Evolutionary conservation across 2,329 filamentous ascomycete genomes (phyloP), one percentile per base, ranked within the genome.

Genomic region (Zymoseptoria passerinii): DNA sequence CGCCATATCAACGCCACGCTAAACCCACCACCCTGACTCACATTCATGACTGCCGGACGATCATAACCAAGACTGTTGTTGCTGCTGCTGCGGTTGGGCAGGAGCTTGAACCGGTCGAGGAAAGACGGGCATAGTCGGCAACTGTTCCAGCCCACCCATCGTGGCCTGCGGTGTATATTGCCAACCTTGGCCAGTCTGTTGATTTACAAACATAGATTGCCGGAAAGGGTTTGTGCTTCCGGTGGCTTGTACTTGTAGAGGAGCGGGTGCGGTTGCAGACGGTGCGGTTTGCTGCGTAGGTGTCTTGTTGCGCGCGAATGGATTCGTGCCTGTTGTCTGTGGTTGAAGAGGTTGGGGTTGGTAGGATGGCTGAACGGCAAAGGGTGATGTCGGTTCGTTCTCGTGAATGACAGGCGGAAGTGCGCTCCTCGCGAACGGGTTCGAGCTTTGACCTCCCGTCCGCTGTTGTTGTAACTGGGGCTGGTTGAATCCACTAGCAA

Each of bases 141-240:
- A 69, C 63, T 88, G 84, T 70, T 96, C 89, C 56, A 94, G 71
- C 1, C 83, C 83, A 3, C 91, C 90, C 63, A 95, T 88, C 3
- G 94, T 92, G 8, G 87, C 83, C 68, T 89, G 84, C 64, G 87
- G 85, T 3, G 72, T 72, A 61, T 83, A 82, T 72, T 96, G 92
- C 90, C 94, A 97, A 1, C 90, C 90, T 73, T 89, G 81, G 0
- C 92, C 92, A 0, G 91, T 95, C 62, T 85, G 81, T 68, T 95
- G 91, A 70, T 95, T 94, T 55, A 95, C 86, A 72, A 96, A 95
- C 3, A 87, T 85, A 51, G 88, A 90, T 70, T 97, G 91, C 16
- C 94, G 83, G 81, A 97, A 97, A 0, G 94, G 94, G 68, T 99
- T 99, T 1, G 92, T 96, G 68, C 84, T 90, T 8, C 91, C 92